Base-by-base conservation (phyloP, 2,329 filamentous ascomycete genomes). In the Scytalidium lignicola region DNA sequence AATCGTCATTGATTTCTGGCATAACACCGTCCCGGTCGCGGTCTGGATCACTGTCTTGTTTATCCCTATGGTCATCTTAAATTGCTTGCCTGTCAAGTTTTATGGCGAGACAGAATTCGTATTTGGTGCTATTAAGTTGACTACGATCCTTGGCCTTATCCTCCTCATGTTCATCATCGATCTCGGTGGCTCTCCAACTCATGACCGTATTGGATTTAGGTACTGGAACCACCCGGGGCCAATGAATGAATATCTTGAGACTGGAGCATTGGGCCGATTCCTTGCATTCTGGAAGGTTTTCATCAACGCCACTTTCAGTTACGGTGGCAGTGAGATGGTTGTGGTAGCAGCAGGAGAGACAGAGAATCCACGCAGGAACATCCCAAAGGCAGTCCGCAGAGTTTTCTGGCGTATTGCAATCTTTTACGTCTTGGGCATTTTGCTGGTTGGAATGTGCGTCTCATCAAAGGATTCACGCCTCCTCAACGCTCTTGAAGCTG, bases 101-200 rank as follows among this genome's bases (percentile, higher is more conserved):
- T 83, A 80, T 57, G 80, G 80, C 40, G 80, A 84, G 64, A 73
- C 78, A 42, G 80, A 83, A 60, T 83, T 83, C 59, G 76, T 76
- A 70, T 82, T 82, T 54, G 75, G 78, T 40, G 75, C 73, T 45
- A 71, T 82, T 66, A 84, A 84, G 66, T 70, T 84, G 37, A 70
- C 81, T 51, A 75, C 75, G 52, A 79, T 83, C 55, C 58, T 79
- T 13, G 78, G 77, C 15, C 70, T 83, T 42, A 74, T 82, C 61
- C 73, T 81, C 46, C 63, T 80, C 3, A 73, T 74, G 47, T 63
- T 81, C 47, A 73, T 82, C 58, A 71, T 82, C 51, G 87, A 65
- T 67, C 75, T 80, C 63, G 74, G 77, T 32, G 79, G 78, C 46
- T 76, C 70, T 0, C 78, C 78, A 5, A 68, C 68, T 46, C 73